A percentile compares a stretch with the other conserved stretches of the same genome.
Conservation (phyloP, 257 asterid species). For the Capsicum rhomboideum region DNA sequence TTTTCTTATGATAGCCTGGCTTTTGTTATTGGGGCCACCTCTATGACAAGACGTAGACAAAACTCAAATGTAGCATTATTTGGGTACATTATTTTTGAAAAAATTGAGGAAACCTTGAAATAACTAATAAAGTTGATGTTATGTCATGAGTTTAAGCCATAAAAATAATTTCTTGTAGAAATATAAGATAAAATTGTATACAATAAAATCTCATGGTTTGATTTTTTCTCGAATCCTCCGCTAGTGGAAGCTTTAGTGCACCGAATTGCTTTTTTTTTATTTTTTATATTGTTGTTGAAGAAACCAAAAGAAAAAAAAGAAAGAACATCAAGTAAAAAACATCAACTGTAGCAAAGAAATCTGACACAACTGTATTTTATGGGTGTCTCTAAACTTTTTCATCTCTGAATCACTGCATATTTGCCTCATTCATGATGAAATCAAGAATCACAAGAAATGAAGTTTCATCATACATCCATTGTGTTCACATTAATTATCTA, state of each 20-base stretch:
- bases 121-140: too few relatives aligned
- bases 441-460: constrained; percentile 25
- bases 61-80: constrained; percentile 20
- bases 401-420: constrained; percentile 29
- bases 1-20: not conserved
- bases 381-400: constrained; percentile 20
- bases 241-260: too few relatives aligned
- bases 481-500: not conserved
- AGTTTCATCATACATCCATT: not conserved
- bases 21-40: constrained; percentile 16
- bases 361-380: constrained; percentile 19
- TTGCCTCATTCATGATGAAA: constrained; percentile 24
- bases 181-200: too few relatives aligned
- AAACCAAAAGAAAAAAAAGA: not conserved
- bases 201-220: too few relatives aligned
- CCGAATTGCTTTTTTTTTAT: too few relatives aligned
- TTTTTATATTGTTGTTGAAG: too few relatives aligned
- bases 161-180: too few relatives aligned
- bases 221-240: too few relatives aligned
- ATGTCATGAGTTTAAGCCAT: too few relatives aligned
- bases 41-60: constrained; percentile 41
- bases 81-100: too few relatives aligned
- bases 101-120: too few relatives aligned
- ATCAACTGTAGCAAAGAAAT: constrained; percentile 27
- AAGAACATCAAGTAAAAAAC: constrained; percentile 2